Evolutionary conservation across 1,139 yeast genomes (phyloP).

Genomic region (Hyphopichia buzzinii): DNA sequence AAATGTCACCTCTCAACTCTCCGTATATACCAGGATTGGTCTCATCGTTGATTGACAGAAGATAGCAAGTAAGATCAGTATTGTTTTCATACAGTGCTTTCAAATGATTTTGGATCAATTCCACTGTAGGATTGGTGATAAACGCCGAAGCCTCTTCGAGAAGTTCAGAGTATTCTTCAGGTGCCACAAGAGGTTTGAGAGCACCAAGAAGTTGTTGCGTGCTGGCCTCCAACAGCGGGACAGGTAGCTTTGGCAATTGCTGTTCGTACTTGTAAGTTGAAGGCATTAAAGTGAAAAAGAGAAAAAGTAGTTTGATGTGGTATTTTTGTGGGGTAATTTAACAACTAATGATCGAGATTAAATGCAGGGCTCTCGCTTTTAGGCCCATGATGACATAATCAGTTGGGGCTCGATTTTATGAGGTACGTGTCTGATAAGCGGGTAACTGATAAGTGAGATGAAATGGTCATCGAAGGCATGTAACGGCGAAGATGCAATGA

Average conservation of each 20-base stretch:
- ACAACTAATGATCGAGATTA: background rate
- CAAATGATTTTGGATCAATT: slow-evolving; percentile 53
- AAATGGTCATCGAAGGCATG: too few relatives aligned
- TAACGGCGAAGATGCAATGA: too few relatives aligned
- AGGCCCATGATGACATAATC: too few relatives aligned
- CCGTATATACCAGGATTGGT: slow-evolving; percentile 65
- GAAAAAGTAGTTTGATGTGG: background rate
- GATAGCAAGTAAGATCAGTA: slow-evolving; percentile 46
- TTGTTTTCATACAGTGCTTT: slow-evolving; percentile 37
- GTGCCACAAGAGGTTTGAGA: slow-evolving; percentile 47
- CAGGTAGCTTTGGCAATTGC: slow-evolving; percentile 48
- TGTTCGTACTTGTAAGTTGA: slow-evolving; percentile 14
- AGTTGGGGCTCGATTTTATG: too few relatives aligned
- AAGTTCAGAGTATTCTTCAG: slow-evolving; percentile 41
- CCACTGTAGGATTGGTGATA: slow-evolving; percentile 36
- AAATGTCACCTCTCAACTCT: slow-evolving; percentile 59
- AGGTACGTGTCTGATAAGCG: too few relatives aligned
- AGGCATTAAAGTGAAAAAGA: background rate
- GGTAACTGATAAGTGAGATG: too few relatives aligned
- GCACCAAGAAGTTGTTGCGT: slow-evolving; percentile 47
- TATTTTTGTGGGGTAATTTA: background rate
- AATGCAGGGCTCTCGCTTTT: too few relatives aligned
- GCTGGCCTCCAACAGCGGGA: slow-evolving; percentile 49
- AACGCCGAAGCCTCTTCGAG: slow-evolving; percentile 45
- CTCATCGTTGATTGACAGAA: slow-evolving; percentile 59